Evolutionary conservation across 129 eudicot genomes (phyloP), one percentile per base, ranked within the genome.

Genomic region (Deinandra increscens): DNA sequence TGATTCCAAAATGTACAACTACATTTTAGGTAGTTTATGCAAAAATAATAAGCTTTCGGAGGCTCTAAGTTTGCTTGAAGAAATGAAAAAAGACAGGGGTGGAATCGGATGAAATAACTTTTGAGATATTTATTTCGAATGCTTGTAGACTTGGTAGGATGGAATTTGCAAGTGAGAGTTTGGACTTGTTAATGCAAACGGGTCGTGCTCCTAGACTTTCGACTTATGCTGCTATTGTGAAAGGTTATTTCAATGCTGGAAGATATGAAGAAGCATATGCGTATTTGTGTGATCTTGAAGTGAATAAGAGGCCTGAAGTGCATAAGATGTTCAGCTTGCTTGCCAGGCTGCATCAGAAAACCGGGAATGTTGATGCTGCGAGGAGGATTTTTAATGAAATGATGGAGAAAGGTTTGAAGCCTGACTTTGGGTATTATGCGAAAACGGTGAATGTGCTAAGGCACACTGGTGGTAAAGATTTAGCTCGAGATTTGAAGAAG

Each of bases 361-460:
- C 82, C 15, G 96, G 97, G 43, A 74, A 84, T 68, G 37, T 82
- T 34, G 67, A 72, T 33, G 70, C 50, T 80, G 93, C 96, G 31
- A 56, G 31, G 17, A 74, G 75, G 45, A 76, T 80, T 73, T 77
- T 91, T 60, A 9, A 75, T 69, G 93, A 88, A 69, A 88, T 91
- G 97, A 83, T 88, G 89, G 90, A 82, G 44, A 88, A 80, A 75
- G 84, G 85, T 70, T 20, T 88, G 13, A 85, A 78, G 75, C 97
- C 97, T 13, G 70, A 85, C 38, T 77, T 34, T 78, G 43, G 39
- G 43, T 59, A 49, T 71, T 91, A 64, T 36, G 34, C 67, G 13
- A 81, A 71, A 53, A 70, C 79, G 17, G 43, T 69, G 46, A 83
- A 82, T 76, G 79, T 60, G 69, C 84, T 88, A 15, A 54, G 37